These are phyloP conservation scores for Chenopodium formosanum DNA, from an alignment of 148 eudicot genomes.

Conservation along the genomic window DNA sequence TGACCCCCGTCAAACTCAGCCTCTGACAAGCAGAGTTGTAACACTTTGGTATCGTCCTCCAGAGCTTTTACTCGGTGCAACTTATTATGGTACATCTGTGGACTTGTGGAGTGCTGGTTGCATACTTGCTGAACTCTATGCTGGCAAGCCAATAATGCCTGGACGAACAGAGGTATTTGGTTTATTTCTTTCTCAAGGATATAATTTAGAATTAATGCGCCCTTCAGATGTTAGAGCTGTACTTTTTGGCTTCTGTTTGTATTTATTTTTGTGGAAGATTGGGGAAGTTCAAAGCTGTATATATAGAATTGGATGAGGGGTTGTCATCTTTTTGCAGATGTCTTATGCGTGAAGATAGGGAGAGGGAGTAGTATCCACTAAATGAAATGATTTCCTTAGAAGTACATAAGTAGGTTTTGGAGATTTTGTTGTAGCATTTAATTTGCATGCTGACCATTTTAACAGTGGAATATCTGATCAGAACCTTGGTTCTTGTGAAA, in stretches of 20 bases:
- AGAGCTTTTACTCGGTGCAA: slow-evolving; percentile 85
- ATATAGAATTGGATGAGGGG: neutral
- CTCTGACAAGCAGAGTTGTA: slow-evolving; percentile 82
- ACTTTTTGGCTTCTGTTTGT: neutral
- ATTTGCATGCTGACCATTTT: neutral
- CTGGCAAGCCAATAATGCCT: slow-evolving; percentile 88
- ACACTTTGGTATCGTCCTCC: slow-evolving; percentile 96
- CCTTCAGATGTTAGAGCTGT: neutral
- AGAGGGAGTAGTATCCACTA: neutral
- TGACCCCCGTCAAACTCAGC: slow-evolving; percentile 58
- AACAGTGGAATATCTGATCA: neutral
- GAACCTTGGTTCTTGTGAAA: neutral
- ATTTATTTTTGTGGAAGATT: neutral
- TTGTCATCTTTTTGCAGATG: neutral
- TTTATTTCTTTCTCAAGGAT: neutral
- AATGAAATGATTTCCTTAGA: neutral
- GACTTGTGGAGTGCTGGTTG: slow-evolving; percentile 92
- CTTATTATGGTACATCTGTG: slow-evolving; percentile 67
- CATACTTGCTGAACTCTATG: slow-evolving; percentile 82
- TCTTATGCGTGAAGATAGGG: neutral
- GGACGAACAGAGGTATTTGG: slow-evolving; percentile 78
- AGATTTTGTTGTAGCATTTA: neutral
- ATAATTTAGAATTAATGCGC: neutral
- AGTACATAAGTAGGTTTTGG: neutral
- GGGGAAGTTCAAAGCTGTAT: neutral